These are phyloP conservation scores for Trametes villosa DNA, from an alignment of 768 basidiomycete genomes.

Conservation along the genomic window DNA sequence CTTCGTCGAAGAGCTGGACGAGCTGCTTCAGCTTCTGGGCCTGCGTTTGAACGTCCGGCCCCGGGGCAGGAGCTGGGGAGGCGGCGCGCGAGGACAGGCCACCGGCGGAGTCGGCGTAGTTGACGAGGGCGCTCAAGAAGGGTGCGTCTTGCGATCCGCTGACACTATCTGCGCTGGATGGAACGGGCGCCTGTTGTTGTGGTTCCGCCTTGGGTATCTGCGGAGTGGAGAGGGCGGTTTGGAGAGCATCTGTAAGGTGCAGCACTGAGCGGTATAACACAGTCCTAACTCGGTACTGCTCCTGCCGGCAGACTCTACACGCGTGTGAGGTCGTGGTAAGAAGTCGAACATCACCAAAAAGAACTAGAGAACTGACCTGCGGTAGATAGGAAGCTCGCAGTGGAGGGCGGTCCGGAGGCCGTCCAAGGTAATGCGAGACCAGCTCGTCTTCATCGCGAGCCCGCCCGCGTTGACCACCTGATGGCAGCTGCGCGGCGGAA, in stretches of 20 bases:
- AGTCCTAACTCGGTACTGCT: slow-evolving; percentile 76
- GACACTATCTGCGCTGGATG: too few species aligned
- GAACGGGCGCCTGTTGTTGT: too few species aligned
- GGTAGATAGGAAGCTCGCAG: slow-evolving; percentile 80
- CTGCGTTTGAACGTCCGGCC: too few species aligned
- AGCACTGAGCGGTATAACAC: slow-evolving; percentile 61
- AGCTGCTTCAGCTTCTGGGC: slow-evolving; percentile 24
- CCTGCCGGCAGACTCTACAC: slow-evolving; percentile 74
- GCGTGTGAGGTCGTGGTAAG: not conserved
- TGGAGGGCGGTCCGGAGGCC: slow-evolving; percentile 64
- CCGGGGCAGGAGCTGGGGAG: too few species aligned
- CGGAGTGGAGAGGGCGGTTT: not conserved
- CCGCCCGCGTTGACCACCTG: slow-evolving; percentile 85
- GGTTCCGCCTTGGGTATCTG: not conserved
- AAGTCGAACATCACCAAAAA: not conserved
- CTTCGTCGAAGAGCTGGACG: slow-evolving; percentile 29
- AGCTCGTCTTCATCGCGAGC: slow-evolving; percentile 81
- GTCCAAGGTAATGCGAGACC: slow-evolving; percentile 81
- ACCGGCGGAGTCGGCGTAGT: too few species aligned
- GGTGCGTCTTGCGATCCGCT: too few species aligned
- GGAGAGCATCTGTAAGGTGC: slow-evolving; percentile 35
- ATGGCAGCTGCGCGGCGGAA: slow-evolving; percentile 81
- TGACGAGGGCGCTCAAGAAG: too few species aligned
- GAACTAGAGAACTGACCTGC: slow-evolving; percentile 51
- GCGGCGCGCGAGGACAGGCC: too few species aligned